These are phyloP conservation scores for Diaporthe sp. DNA, from an alignment of 2,329 filamentous ascomycete genomes.

Conservation along the genomic window DNA sequence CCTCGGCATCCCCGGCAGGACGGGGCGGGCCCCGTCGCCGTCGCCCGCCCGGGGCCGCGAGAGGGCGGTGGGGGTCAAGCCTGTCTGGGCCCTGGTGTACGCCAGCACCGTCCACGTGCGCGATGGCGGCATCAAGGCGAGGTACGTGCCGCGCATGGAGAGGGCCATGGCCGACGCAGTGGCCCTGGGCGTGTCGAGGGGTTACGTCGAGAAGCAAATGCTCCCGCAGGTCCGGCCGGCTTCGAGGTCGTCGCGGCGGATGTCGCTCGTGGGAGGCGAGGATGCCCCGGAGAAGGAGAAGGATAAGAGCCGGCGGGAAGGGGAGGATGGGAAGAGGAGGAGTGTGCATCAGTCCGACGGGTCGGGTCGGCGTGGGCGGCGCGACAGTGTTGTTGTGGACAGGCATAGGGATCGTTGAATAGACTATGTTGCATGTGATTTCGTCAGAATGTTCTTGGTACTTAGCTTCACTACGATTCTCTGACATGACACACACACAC, in stretches of 20 bases:
- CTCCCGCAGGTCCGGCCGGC: not conserved
- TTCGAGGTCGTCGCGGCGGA: not conserved
- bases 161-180: not conserved
- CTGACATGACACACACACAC: not conserved
- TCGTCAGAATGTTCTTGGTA: too few species aligned
- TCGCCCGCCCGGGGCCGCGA: not conserved
- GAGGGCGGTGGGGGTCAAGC: not conserved
- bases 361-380: not conserved
- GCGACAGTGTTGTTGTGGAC: not conserved
- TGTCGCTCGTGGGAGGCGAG: not conserved
- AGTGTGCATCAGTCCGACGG: not conserved
- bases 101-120: not conserved
- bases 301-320: not conserved
- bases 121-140: not conserved
- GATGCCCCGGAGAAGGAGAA: not conserved
- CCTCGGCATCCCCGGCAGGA: not conserved
- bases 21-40: not conserved
- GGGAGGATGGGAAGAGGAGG: not conserved
- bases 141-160: conserved; percentile 1
- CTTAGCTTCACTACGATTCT: not conserved
- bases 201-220: not conserved
- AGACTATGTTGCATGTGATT: not conserved
- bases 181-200: not conserved
- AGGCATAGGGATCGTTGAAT: not conserved
- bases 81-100: not conserved